These are phyloP conservation scores for Eucalyptus urophylla DNA, from an alignment of 345 rosid species.

Conservation along the genomic window DNA sequence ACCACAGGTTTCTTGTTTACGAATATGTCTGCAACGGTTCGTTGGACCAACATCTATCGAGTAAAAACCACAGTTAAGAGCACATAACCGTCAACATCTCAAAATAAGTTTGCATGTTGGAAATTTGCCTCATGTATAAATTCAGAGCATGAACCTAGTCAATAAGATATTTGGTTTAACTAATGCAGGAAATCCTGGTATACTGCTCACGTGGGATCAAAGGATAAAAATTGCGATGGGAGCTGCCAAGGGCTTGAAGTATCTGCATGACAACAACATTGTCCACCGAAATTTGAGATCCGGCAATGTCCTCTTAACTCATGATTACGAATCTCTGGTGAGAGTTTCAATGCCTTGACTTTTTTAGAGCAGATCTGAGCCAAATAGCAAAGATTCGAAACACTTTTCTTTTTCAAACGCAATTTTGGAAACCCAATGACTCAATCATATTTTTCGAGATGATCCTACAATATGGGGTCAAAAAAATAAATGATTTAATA, in stretches of 20 bases:
- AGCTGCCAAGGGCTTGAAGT: constrained; percentile 37
- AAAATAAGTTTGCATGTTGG: neutral
- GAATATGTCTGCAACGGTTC: constrained; percentile 50
- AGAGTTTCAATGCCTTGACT: neutral
- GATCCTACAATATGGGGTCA: too few relatives aligned
- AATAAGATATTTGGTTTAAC: neutral
- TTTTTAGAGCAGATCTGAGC: too few relatives aligned
- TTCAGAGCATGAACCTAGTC: neutral
- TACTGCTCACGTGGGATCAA: constrained; percentile 34
- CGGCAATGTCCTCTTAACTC: constrained; percentile 49
- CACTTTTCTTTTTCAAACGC: too few relatives aligned
- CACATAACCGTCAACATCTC: neutral
- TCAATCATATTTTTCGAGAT: too few relatives aligned
- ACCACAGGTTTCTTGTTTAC: constrained; percentile 40
- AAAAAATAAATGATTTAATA: neutral
- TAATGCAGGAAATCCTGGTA: constrained; percentile 30
- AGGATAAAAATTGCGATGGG: constrained; percentile 53
- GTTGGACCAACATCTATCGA: constrained; percentile 44
- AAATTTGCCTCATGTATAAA: neutral
- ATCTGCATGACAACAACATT: constrained; percentile 44
- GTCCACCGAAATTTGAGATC: constrained; percentile 55
- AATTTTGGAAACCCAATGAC: too few relatives aligned
- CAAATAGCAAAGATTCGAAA: too few relatives aligned
- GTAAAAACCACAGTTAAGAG: constrained; percentile 10
- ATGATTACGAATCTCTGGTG: constrained; percentile 47